Conservation (phyloP, 371 early-diverging fungal species). For the Batrachochytrium dendrobatidis region DNA sequence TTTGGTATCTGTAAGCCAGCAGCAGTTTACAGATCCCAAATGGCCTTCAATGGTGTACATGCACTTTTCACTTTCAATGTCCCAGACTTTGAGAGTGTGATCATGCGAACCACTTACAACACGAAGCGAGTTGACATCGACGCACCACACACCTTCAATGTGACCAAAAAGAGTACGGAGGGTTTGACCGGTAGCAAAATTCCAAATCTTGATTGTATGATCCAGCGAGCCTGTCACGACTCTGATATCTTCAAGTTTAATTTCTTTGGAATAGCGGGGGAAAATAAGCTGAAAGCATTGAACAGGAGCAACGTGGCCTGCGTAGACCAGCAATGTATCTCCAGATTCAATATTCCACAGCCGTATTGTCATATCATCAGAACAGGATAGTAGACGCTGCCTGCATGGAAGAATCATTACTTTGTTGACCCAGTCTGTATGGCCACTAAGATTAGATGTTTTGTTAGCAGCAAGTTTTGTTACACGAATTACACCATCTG, state of each 20-base stretch:
- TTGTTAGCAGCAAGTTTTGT: slow-evolving; percentile 83
- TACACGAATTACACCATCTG: slow-evolving; percentile 79
- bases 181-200: slow-evolving; percentile 58
- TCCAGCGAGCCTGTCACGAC: slow-evolving; percentile 83
- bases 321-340: slow-evolving; percentile 55
- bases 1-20: slow-evolving; percentile 78
- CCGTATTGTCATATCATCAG: slow-evolving; percentile 66
- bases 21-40: slow-evolving; percentile 59
- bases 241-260: slow-evolving; percentile 15
- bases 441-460: slow-evolving; percentile 72
- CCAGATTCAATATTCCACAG: slow-evolving; percentile 75
- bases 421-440: slow-evolving; percentile 80
- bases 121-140: slow-evolving; percentile 80
- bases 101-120: slow-evolving; percentile 90
- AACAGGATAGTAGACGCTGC: slow-evolving; percentile 57
- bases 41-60: slow-evolving; percentile 64
- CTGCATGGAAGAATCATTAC: slow-evolving; percentile 60
- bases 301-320: slow-evolving; percentile 78
- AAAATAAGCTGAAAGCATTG: slow-evolving; percentile 44
- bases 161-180: slow-evolving; percentile 85
- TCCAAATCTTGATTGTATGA: slow-evolving; percentile 78
- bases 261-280: slow-evolving; percentile 17
- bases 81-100: slow-evolving; percentile 90
- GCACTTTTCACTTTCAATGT: slow-evolving; percentile 72
- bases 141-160: slow-evolving; percentile 85